These are phyloP conservation scores for Arabidopsis arenosa DNA, from an alignment of 345 rosid species.

Conservation along the genomic window DNA sequence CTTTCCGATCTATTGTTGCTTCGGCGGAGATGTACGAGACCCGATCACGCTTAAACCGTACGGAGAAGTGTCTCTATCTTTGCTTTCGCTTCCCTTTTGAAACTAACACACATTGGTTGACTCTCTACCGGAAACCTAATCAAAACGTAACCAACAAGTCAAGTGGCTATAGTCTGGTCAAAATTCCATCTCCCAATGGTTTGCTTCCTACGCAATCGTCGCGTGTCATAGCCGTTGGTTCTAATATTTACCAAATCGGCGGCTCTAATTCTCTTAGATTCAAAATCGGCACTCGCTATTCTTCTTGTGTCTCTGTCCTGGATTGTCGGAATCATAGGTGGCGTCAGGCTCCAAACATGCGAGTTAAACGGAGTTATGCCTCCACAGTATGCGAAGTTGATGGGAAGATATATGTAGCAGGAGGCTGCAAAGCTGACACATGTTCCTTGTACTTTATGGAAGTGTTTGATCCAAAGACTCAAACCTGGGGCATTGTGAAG, in stretches of 20 bases:
- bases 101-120: background rate
- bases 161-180: background rate
- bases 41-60: background rate
- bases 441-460: background rate
- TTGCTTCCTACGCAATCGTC: background rate
- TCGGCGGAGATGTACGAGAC: background rate
- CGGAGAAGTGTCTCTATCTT: constrained; percentile 12
- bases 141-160: background rate
- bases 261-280: background rate
- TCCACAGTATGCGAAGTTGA: constrained; percentile 16
- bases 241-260: constrained; percentile 20
- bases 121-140: constrained; percentile 14
- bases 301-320: constrained; percentile 7
- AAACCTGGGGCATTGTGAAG: constrained; percentile 1
- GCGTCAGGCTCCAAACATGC: constrained; percentile 3
- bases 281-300: background rate
- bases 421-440: background rate
- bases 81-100: background rate
- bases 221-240: background rate
- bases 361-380: background rate
- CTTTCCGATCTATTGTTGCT: background rate
- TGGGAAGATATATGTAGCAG: constrained; percentile 31
- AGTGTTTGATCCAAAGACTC: constrained; percentile 22
- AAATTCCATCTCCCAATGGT: background rate
- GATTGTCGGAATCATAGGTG: background rate